Evolutionary conservation across 148 eudicot species (phyloP), one percentile per base, ranked within the genome.

Genomic region (Fagopyrum homotropicum): DNA sequence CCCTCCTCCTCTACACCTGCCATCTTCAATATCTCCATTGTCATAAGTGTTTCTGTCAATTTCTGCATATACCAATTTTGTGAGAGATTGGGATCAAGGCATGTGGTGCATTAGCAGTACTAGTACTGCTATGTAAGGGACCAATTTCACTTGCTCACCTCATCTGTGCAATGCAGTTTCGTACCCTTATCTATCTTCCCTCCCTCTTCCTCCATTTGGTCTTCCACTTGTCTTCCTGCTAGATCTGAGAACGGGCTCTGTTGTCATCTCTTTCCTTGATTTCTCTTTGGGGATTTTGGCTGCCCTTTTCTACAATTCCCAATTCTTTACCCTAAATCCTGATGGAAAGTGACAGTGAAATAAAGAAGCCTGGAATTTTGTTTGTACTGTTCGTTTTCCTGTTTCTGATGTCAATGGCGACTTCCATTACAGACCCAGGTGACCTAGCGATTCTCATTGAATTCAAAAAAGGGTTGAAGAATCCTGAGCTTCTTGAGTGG

Each of bases 401-500:
- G 29, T 80, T 74, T 73, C 73, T 79, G 29, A 48, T 80, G 35
- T 76, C 84, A 77, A 76, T 80, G 45, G 89, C 81, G 73, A 49
- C 40, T 57, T 60, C 90, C 76, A 84, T 73, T 9, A 94, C 98
- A 75, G 90, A 94, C 87, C 88, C 89, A 0, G 79, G 79, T 54
- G 98, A 94, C 56, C 74, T 85, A 43, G 86, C 89, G 16, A 75
- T 94, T 73, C 77, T 94, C n/a, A 80, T 82, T n/a, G 86, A 86
- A 45, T 85, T 94, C 79, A 84, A 88, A 75, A 80, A 87, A 80
- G 93, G 96, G 66, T 59, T 94, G 69, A 84, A 87, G 47, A 94
- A 94, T 77, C 81, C 89, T 35, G 88, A 94, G 83, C 87, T 91
- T 73, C 73, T 94, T 82, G 79, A 86, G 49, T 94, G 98, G 98